These are phyloP conservation scores for Solanum medicagineum DNA, from an alignment of 257 asterid genomes.

Conservation along the genomic window DNA sequence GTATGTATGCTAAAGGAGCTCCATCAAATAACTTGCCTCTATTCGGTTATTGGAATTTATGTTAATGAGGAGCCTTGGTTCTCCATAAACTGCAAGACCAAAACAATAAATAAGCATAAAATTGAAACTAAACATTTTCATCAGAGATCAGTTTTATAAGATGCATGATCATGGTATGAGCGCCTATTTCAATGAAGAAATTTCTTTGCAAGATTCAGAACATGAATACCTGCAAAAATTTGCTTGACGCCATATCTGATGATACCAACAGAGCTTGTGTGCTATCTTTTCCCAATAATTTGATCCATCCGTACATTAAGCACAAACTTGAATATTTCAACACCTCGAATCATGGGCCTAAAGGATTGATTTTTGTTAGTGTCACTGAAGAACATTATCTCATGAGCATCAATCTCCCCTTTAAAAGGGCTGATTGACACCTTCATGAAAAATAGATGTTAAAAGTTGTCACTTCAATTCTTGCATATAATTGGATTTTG, in stretches of 20 bases:
- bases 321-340: not conserved
- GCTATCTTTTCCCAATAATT: slow-evolving; percentile 75
- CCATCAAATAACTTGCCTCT: slow-evolving; percentile 42
- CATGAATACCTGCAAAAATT: slow-evolving; percentile 48
- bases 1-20: not conserved
- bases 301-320: slow-evolving; percentile 50
- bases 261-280: slow-evolving; percentile 67
- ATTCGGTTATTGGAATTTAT: slow-evolving; percentile 58
- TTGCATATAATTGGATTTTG: no score
- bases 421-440: not conserved
- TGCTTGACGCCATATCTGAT: slow-evolving; percentile 46
- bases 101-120: slow-evolving; percentile 4
- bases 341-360: not conserved
- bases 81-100: slow-evolving; percentile 58
- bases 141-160: not conserved
- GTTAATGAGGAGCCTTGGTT: slow-evolving; percentile 59
- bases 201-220: not conserved
- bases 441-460: not conserved
- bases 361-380: not conserved
- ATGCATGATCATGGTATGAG: not conserved
- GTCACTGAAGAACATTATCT: not conserved
- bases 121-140: not conserved
- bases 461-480: not conserved
- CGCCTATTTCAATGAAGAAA: not conserved
- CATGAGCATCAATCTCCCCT: not conserved